Evolutionary conservation across 225 moss, liverwort and hornwort species (phyloP).

Genomic region (Pseudoscleropodium purum): DNA sequence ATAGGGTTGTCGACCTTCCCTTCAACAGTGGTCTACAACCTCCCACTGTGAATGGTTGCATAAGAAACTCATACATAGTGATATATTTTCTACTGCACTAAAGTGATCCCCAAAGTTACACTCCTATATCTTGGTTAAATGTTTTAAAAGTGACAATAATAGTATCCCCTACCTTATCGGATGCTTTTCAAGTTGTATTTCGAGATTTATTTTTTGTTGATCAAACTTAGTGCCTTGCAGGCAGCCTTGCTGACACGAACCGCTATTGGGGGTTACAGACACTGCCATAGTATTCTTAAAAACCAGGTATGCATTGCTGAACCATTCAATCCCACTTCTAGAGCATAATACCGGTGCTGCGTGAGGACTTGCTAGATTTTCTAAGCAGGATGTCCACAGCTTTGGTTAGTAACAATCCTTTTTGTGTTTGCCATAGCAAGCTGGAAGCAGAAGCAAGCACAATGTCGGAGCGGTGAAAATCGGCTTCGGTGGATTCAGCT

Average conservation of each 20-base stretch:
- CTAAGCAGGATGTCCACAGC: not conserved
- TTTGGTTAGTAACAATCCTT: not conserved
- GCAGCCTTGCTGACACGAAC: slow-evolving; percentile 84
- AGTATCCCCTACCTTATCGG: not conserved
- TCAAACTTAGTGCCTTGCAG: slow-evolving; percentile 23
- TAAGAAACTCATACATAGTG: not conserved
- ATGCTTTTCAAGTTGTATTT: not conserved
- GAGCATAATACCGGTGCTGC: not conserved
- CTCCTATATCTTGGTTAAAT: not conserved
- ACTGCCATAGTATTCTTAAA: slow-evolving; percentile 74
- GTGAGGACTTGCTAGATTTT: not conserved
- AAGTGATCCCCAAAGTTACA: not conserved
- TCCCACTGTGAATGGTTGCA: not conserved
- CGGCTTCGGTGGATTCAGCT: slow-evolving; percentile 92
- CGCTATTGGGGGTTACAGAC: slow-evolving; percentile 81
- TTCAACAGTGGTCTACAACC: not conserved
- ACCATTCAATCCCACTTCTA: not conserved
- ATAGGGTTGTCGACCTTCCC: not conserved
- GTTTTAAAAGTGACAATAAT: not conserved
- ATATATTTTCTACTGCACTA: not conserved
- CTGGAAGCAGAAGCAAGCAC: slow-evolving; percentile 76
- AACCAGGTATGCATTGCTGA: slow-evolving; percentile 43
- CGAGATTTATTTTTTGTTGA: not conserved
- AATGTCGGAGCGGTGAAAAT: slow-evolving; percentile 82
- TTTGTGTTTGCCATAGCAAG: slow-evolving; percentile 30